Conservation (phyloP, 129 eudicot genomes). For the Mikania micrantha region DNA sequence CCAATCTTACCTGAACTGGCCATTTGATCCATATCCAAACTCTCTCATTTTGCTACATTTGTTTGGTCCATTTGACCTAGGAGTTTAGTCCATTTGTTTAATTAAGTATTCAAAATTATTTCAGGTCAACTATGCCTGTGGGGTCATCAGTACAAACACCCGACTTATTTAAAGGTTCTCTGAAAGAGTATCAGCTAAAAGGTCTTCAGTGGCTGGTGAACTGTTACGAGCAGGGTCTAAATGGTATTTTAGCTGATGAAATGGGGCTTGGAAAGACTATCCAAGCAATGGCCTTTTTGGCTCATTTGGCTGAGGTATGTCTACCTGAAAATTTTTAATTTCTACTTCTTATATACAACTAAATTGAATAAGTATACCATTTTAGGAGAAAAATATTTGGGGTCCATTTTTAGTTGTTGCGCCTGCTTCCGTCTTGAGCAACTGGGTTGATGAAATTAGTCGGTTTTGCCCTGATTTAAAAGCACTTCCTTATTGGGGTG, state of each 20-base stretch:
- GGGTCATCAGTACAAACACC: conserved; percentile 90
- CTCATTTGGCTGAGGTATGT: conserved; percentile 94
- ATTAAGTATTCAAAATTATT: background rate
- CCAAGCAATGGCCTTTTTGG: conserved; percentile 98
- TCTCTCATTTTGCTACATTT: background rate
- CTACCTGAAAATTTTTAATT: background rate
- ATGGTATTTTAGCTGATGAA: conserved; percentile 99
- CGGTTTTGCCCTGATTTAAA: conserved; percentile 93
- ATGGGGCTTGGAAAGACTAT: conserved; percentile 99
- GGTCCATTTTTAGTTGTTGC: conserved; percentile 99
- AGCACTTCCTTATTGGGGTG: conserved; percentile 98
- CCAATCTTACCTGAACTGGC: background rate
- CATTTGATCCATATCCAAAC: background rate
- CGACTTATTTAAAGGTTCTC: conserved; percentile 76
- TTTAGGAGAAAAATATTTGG: conserved; percentile 96
- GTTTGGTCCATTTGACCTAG: background rate
- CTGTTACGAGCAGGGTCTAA: conserved; percentile 98
- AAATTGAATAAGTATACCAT: conserved; percentile 13
- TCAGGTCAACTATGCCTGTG: conserved; percentile 95
- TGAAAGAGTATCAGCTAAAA: conserved; percentile 93
- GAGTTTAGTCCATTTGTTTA: background rate
- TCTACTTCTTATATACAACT: background rate
- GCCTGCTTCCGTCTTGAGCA: conserved; percentile 91
- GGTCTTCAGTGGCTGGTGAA: conserved; percentile 99
- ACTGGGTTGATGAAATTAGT: conserved; percentile 98